Percentiles rank a stretch among this genome's conserved stretches.
phyloP scores from a whole-genome alignment of 306 rosid genomes.

The Clitoria ternatea region DNA sequence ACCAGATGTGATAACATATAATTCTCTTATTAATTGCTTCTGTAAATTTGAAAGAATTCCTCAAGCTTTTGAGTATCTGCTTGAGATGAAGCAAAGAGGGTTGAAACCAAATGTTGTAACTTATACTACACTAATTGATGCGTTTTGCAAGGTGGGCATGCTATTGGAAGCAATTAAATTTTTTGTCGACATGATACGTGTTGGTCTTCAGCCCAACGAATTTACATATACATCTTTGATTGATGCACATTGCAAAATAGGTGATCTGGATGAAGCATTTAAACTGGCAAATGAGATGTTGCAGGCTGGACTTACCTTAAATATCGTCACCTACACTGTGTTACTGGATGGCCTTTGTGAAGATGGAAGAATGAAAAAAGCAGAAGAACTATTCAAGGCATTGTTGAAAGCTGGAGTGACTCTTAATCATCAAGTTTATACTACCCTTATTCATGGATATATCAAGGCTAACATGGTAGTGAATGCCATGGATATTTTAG shows the following conservation, averaged over 20 bases:
- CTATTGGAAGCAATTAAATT: slow-evolving; percentile 70
- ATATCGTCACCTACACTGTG: slow-evolving; percentile 64
- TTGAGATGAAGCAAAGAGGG: slow-evolving; percentile 59
- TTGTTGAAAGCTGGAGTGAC: slow-evolving; percentile 56
- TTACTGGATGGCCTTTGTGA: slow-evolving; percentile 80
- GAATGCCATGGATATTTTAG: slow-evolving; percentile 52
- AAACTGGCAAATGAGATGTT: slow-evolving; percentile 69
- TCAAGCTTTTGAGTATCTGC: slow-evolving; percentile 61
- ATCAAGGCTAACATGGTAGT: slow-evolving; percentile 56
- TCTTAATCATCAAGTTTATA: slow-evolving; percentile 56
- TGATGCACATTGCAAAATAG: slow-evolving; percentile 82
- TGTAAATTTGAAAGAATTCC: slow-evolving; percentile 73
- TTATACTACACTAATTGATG: slow-evolving; percentile 84
- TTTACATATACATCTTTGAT: slow-evolving; percentile 81
- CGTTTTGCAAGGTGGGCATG: slow-evolving; percentile 91
- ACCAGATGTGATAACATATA: slow-evolving; percentile 72
- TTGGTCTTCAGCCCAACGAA: slow-evolving; percentile 82
- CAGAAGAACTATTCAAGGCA: slow-evolving; percentile 63
- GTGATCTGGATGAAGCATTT: slow-evolving; percentile 60
- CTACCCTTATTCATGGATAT: slow-evolving; percentile 84
- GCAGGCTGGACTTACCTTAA: slow-evolving; percentile 55
- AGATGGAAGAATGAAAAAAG: slow-evolving; percentile 70
- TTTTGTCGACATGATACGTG: slow-evolving; percentile 78
- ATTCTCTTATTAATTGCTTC: slow-evolving; percentile 71
- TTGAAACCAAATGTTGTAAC: slow-evolving; percentile 80